Percentiles rank a stretch among this genome's conserved stretches.
Conservation (phyloP, 768 basidiomycete genomes). For the Asterophora lycoperdoides region DNA sequence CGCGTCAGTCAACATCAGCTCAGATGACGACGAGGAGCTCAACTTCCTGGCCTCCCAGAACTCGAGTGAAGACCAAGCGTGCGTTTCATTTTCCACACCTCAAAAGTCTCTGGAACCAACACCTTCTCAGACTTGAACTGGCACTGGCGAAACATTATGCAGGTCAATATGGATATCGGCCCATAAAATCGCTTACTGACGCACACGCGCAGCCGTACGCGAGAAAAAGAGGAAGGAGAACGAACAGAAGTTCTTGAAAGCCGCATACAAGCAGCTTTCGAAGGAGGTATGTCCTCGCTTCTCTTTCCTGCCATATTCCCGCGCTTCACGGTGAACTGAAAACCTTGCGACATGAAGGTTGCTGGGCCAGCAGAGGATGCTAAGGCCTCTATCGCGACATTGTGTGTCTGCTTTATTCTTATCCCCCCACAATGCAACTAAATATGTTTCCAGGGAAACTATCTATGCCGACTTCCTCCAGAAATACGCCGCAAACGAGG, state of each 20-base stretch:
- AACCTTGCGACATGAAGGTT: slow-evolving; percentile 5
- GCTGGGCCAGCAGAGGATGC: slow-evolving; percentile 14
- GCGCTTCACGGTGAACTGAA: background rate
- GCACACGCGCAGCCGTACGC: slow-evolving; percentile 8
- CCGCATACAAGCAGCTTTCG: slow-evolving; percentile 19
- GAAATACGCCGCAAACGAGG: slow-evolving; percentile 23
- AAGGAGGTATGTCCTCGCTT: slow-evolving; percentile 11
- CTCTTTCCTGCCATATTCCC: background rate
- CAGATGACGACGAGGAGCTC: slow-evolving; percentile 11
- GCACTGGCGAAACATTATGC: slow-evolving; percentile 16
- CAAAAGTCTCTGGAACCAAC: background rate
- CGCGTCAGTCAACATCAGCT: background rate
- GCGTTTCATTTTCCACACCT: background rate
- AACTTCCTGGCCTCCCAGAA: slow-evolving; percentile 16
- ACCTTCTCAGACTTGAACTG: slow-evolving; percentile 11
- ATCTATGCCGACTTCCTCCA: slow-evolving; percentile 18
- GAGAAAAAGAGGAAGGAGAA: slow-evolving; percentile 20
- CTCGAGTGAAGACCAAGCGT: slow-evolving; percentile 21
- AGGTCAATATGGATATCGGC: slow-evolving; percentile 4
- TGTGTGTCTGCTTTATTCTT: slow-evolving; percentile 9
- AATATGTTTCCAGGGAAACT: slow-evolving; percentile 14
- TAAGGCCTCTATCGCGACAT: slow-evolving; percentile 6
- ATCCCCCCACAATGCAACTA: background rate
- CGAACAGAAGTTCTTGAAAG: slow-evolving; percentile 16
- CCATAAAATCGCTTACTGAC: background rate